Percentiles rank a stretch among this genome's conserved stretches.
phyloP scores from a whole-genome alignment of 495 filamentous ascomycete genomes.

The Xylaria venustula region DNA sequence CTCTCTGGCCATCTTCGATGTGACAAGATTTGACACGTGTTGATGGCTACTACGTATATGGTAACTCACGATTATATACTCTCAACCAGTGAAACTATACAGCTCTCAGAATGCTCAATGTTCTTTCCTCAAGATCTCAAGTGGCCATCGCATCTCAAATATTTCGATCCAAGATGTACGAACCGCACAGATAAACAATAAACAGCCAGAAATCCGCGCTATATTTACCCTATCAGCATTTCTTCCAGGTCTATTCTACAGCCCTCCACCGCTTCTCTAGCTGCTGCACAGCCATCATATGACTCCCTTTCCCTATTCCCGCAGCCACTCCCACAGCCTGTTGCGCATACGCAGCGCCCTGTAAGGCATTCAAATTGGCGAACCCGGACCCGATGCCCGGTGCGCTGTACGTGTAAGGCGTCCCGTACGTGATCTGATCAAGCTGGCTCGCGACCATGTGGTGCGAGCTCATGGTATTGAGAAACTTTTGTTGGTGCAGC shows the following conservation, averaged over 20 bases:
- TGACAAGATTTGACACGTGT: too few relatives aligned
- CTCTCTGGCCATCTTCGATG: too few relatives aligned
- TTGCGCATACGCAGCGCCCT: conserved; percentile 18
- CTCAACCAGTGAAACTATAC: too few relatives aligned
- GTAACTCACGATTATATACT: too few relatives aligned
- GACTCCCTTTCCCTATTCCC: neutral
- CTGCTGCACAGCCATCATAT: conserved; percentile 8
- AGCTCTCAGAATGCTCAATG: too few relatives aligned
- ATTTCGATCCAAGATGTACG: too few relatives aligned
- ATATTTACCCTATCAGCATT: too few relatives aligned
- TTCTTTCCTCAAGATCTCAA: too few relatives aligned
- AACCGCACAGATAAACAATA: too few relatives aligned
- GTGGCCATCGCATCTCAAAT: too few relatives aligned
- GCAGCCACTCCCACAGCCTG: conserved; percentile 9
- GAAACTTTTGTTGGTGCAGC: conserved; percentile 15
- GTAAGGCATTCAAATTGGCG: conserved; percentile 18
- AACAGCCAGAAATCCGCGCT: too few relatives aligned
- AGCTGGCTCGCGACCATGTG: conserved; percentile 8
- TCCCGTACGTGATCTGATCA: conserved; percentile 13
- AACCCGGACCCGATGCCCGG: conserved; percentile 20
- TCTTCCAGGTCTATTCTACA: conserved; percentile 24
- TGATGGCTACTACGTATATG: too few relatives aligned
- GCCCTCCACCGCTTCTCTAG: conserved; percentile 21
- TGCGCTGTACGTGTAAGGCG: conserved; percentile 15
- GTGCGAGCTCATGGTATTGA: conserved; percentile 13